Evolutionary conservation across 805 yeast genomes (phyloP).

Genomic region (Pichia cephalocereana): DNA sequence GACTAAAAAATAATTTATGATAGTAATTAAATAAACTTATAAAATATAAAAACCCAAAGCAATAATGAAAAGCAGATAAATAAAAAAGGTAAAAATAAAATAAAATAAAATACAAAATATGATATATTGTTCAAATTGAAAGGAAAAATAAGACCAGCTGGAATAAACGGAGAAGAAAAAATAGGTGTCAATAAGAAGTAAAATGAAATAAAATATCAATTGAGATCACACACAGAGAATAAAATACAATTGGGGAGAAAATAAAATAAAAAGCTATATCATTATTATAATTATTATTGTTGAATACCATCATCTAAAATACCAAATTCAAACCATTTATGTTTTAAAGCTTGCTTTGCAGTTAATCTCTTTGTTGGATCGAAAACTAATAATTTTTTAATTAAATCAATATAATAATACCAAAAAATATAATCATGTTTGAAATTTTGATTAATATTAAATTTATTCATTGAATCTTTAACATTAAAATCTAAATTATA

Average conservation of each 20-base stretch:
- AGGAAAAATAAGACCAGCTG: no score
- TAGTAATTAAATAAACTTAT: no score
- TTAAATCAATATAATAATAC: conserved; percentile 58
- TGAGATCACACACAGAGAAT: no score
- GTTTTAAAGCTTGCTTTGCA: conserved; percentile 46
- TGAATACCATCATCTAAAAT: conserved; percentile 43
- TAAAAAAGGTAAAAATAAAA: neutral
- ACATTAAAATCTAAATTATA: conserved; percentile 17
- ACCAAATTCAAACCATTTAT: conserved; percentile 70
- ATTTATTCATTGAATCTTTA: conserved; percentile 18
- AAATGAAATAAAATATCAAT: no score
- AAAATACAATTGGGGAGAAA: no score
- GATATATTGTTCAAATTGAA: no score
- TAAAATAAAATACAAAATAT: no score
- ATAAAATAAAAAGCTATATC: no score
- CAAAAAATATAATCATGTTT: conserved; percentile 70
- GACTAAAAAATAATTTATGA: no score
- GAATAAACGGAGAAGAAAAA: no score
- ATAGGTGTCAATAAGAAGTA: no score
- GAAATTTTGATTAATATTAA: conserved; percentile 29
- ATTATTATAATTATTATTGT: no score
- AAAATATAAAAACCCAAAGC: neutral
- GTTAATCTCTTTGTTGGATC: conserved; percentile 43
- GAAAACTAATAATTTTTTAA: conserved; percentile 39
- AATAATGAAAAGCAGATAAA: neutral